phyloP scores from a whole-genome alignment of 148 eudicot genomes.

The Drosera capensis region DNA sequence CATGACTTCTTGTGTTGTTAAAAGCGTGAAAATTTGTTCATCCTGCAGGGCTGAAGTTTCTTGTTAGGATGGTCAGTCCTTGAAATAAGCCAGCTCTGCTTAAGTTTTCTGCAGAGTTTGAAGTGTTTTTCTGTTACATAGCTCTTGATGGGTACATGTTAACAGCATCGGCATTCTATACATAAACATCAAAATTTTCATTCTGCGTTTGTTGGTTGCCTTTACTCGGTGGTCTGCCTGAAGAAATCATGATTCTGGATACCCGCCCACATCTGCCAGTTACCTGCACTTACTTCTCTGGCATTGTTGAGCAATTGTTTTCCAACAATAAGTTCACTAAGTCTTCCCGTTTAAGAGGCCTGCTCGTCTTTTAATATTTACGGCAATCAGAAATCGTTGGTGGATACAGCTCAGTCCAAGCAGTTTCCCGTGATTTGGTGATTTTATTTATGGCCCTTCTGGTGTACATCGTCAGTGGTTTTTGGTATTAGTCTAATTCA shows the following conservation, averaged over 20 bases:
- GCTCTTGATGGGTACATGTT: conserved; percentile 29
- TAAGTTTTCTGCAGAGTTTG: conserved; percentile 13
- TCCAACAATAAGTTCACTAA: conserved; percentile 30
- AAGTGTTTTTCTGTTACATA: conserved; percentile 17
- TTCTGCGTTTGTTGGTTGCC: conserved; percentile 10
- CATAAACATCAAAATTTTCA: conserved; percentile 18
- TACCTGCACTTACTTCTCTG: conserved; percentile 14
- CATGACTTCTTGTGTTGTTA: conserved; percentile 1
- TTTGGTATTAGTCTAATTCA: conserved; percentile 12
- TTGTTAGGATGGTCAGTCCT: conserved; percentile 19
- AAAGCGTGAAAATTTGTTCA: background rate
- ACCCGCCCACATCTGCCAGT: conserved; percentile 11
- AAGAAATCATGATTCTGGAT: conserved; percentile 36
- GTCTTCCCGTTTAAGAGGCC: conserved; percentile 14
- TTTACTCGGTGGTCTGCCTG: conserved; percentile 8
- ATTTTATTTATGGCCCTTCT: conserved; percentile 16
- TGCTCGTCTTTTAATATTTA: conserved; percentile 12
- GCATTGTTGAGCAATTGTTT: conserved; percentile 13
- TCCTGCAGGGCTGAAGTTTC: conserved; percentile 22
- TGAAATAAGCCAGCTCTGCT: conserved; percentile 23
- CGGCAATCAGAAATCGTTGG: conserved; percentile 15
- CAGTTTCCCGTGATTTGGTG: conserved; percentile 17
- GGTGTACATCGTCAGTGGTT: conserved; percentile 11
- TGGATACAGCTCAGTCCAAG: conserved; percentile 28
- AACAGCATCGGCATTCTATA: conserved; percentile 16